Evolutionary conservation across 2,329 filamentous ascomycete genomes (phyloP), one percentile per base, ranked within the genome.

Genomic region (Talaromyces sp.): DNA sequence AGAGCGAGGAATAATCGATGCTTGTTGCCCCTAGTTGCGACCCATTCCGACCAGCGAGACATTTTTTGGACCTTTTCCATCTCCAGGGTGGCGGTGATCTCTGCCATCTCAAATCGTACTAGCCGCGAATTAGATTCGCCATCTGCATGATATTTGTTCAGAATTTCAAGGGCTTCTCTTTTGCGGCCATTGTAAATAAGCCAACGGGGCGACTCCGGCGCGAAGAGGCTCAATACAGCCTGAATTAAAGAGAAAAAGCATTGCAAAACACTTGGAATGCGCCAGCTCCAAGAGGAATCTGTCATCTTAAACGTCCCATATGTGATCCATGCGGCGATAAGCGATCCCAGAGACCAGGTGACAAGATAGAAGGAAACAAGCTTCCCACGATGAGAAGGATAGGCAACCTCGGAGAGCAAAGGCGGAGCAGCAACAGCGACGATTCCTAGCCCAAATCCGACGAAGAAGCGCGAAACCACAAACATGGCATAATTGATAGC

Each of bases 61-160:
- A 36, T 34, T 11, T 56, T 31, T 25, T 59, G 56, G 5, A 29
- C 25, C 53, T 59, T 51, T 38, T 51, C 13, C 36, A 47, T 38
- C 40, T 29, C 47, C 25, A 54, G 36, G 7, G 56, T 29, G 8
- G 53, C 78, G 68, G 61, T 59, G 64, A 73, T 75, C 63, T 77
- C 73, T 34, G 72, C 73, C 59, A 76, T 72, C 54, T 78, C 75
- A 19, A 76, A 70, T 53, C 72, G 71, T 27, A 78, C 75, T 43
- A 74, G 71, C 0, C 70, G 71, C 4, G 72, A 71, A 25, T 78
- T 70, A 1, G 68, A 68, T 63, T 79, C 76, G 1, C 79, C 79
- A 66, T 86, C 81, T 2, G 86, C 87, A 64, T 89, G 88, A 71
- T 86, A 86, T 65, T 84, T 83, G 13, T 84, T 80, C 64, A 91